Conservation (phyloP, 805 yeast genomes). For the Candida berthetii region DNA sequence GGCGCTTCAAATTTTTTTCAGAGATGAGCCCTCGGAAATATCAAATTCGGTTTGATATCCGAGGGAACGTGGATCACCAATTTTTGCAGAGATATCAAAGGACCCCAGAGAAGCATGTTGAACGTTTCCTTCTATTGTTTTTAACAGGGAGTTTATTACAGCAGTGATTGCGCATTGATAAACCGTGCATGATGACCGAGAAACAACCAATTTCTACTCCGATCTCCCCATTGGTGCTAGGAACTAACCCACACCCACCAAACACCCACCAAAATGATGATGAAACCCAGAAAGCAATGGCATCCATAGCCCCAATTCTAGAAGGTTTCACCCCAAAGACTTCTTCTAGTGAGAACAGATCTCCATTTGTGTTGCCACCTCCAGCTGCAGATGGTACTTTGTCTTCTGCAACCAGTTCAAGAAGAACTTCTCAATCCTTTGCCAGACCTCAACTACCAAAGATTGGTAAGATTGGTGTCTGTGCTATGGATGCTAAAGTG, state of each 20-base stretch:
- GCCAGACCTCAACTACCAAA: conserved; percentile 46
- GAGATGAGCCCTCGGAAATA: not conserved
- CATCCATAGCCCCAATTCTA: conserved; percentile 73
- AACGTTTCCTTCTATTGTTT: too few relatives aligned
- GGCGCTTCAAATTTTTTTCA: not conserved
- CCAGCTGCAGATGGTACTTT: conserved; percentile 9
- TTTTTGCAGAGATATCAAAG: too few relatives aligned
- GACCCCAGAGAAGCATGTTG: too few relatives aligned
- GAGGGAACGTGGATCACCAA: not conserved
- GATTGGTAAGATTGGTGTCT: conserved; percentile 93
- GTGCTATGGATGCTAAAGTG: conserved; percentile 98
- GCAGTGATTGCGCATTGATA: too few relatives aligned
- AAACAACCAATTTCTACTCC: conserved; percentile 20
- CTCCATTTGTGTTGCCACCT: conserved; percentile 17
- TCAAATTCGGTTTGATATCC: too few relatives aligned
- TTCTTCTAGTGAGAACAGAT: conserved; percentile 40
- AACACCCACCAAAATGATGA: conserved; percentile 10
- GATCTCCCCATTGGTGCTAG: conserved; percentile 24
- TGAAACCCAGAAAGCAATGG: conserved; percentile 55
- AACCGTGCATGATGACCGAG: conserved; percentile 3
- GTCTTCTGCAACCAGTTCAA: conserved; percentile 5
- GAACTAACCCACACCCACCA: conserved; percentile 6
- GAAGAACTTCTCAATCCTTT: conserved; percentile 8
- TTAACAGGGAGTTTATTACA: too few relatives aligned
- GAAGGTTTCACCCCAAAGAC: conserved; percentile 72